Evolutionary conservation across 495 filamentous ascomycete species (phyloP).

Genomic region (Xylaria acuta): DNA sequence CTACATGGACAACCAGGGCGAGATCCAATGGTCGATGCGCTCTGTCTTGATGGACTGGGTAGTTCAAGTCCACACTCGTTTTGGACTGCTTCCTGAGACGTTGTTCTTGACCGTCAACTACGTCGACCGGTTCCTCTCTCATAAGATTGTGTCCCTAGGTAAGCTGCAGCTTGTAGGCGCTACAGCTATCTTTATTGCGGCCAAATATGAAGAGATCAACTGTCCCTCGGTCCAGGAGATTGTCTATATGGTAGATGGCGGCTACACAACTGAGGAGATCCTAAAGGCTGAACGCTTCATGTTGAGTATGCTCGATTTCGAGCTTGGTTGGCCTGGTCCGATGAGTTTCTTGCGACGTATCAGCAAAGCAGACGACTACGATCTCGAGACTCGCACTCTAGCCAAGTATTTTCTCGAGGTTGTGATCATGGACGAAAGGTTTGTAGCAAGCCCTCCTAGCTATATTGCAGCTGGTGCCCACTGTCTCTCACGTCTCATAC

Average conservation of each 20-base stretch:
- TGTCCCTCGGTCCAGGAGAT: conserved; percentile 94
- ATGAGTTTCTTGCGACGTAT: conserved; percentile 97
- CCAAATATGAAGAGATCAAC: conserved; percentile 99
- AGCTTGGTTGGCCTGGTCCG: conserved; percentile 94
- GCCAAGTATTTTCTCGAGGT: conserved; percentile 98
- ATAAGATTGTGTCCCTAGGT: conserved; percentile 90
- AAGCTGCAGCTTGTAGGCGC: conserved; percentile 97
- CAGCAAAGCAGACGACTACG: conserved; percentile 98
- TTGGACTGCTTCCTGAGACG: conserved; percentile 89
- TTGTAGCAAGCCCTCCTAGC: conserved; percentile 88
- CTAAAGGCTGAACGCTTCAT: conserved; percentile 98
- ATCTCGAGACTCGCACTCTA: conserved; percentile 91
- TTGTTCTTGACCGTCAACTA: conserved; percentile 93
- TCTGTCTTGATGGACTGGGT: conserved; percentile 98
- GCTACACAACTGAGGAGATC: conserved; percentile 88
- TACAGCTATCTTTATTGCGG: conserved; percentile 92
- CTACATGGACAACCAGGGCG: conserved; percentile 97
- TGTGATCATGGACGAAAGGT: conserved; percentile 97
- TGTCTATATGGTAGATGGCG: conserved; percentile 96
- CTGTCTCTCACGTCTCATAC: conserved; percentile 86
- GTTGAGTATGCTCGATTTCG: conserved; percentile 92
- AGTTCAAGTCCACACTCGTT: conserved; percentile 92
- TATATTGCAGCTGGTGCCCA: conserved; percentile 91
- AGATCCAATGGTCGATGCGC: conserved; percentile 99
- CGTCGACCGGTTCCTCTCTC: conserved; percentile 94